Percentiles rank a stretch among this genome's conserved stretches.
Evolutionary conservation across 2,329 filamentous ascomycete genomes (phyloP).

Genomic region (Pestalotiopsis sp.): DNA sequence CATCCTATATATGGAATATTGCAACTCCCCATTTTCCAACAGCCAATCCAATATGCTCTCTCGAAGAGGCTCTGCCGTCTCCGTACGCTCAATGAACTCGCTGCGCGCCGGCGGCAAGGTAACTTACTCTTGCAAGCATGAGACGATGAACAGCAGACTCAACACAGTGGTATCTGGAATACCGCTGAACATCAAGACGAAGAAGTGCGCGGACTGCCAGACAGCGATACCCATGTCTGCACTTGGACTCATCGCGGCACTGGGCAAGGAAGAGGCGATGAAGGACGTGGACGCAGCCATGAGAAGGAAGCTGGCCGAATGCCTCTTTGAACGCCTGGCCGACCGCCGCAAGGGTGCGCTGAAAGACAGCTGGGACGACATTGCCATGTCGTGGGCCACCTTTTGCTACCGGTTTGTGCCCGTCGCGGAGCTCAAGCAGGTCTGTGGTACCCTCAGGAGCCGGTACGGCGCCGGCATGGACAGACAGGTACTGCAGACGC

Average conservation of each 20-base stretch:
- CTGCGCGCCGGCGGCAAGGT: neutral
- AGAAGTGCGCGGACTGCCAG: conserved; percentile 14
- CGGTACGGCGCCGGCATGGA: conserved; percentile 4
- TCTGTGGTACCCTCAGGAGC: neutral
- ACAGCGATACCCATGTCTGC: conserved; percentile 3
- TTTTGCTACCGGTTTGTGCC: conserved; percentile 1
- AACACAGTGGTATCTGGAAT: neutral
- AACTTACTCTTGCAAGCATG: neutral
- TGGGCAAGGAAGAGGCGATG: neutral
- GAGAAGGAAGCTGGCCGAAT: neutral
- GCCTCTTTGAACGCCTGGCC: conserved; percentile 9
- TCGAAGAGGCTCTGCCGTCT: neutral
- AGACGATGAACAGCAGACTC: neutral
- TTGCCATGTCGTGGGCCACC: neutral
- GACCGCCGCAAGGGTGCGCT: neutral
- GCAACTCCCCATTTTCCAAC: neutral
- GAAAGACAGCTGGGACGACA: conserved; percentile 6
- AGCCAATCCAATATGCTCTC: conserved; percentile 2
- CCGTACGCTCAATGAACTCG: neutral
- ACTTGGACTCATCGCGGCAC: neutral
- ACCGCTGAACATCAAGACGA: conserved; percentile 8
- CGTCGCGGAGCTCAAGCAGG: neutral
- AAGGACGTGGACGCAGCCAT: neutral
- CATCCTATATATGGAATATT: neutral
- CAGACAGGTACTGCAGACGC: neutral